Evolutionary conservation across 2,329 filamentous ascomycete species (phyloP), one percentile per base, ranked within the genome.

Genomic region (Triangularia setosa): DNA sequence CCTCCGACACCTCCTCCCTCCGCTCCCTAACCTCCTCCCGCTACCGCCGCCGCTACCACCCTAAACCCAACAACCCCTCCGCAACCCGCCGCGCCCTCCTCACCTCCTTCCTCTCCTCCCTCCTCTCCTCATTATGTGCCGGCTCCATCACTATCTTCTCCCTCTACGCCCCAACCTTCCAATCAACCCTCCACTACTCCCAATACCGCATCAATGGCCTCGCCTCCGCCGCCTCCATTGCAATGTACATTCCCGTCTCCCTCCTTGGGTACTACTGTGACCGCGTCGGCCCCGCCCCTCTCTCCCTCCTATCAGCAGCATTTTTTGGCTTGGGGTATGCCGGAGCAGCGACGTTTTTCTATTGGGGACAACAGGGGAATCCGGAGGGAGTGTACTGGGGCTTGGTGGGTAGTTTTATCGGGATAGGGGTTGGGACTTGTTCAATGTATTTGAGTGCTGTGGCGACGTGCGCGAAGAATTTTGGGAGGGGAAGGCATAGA

Each of bases 381-480:
- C 30, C 14, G 55, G 79, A 59, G 69, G 73, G 84, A 89, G 92
- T 55, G 0, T 93, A 96, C 70, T 85, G 84, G 69, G 81, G 90
- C 70, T 97, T 99, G 94, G 80, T 97, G 5, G 74, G 92, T 62
- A 89, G 93, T 0, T 99, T 98, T 75, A 83, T 93, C 56, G 84
- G 85, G 60, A 87, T 99, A 64, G 95, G 95, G 1, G 84, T 89
- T 67, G 94, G 87, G 4, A 97, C 94, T 0, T 91, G 90, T 69
- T 87, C 87, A 75, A 93, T 98, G 87, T 99, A 98, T 76, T 83
- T 98, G 63, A 86, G 89, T 59, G 90, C 92, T 1, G 90, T 99
- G n/a, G 94, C 94, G 6, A 96, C 94, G 0, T 97, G 93, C 73
- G 95, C 95, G 35, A 99, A 99, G 86, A 99, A 98, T 79, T 99